These are phyloP conservation scores for sorghum (Sorghum bicolor) DNA, from an alignment of 176 grass and related monocot genomes.

Conservation along the genomic window DNA sequence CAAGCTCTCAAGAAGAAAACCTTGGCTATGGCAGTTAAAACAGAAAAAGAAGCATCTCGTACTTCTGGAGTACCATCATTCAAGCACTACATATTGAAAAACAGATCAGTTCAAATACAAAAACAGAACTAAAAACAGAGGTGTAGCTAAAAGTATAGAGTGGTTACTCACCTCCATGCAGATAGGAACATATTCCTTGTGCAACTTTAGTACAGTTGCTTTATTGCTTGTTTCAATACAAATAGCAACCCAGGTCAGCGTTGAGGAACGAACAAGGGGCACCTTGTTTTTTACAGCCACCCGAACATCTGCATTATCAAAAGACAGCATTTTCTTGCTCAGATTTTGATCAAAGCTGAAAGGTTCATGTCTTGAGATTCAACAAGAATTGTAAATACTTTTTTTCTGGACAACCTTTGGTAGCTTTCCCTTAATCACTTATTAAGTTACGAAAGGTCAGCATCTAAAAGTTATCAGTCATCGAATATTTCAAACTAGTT, in stretches of 20 bases:
- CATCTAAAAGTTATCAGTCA: background rate
- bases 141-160: background rate
- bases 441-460: background rate
- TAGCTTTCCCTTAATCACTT: background rate
- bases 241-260: slow-evolving; percentile 82
- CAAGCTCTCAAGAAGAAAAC: slow-evolving; percentile 34
- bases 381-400: background rate
- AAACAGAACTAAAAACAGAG: background rate
- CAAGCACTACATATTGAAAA: slow-evolving; percentile 61
- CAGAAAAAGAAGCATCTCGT: slow-evolving; percentile 83
- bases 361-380: background rate
- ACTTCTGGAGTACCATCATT: slow-evolving; percentile 98
- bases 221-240: slow-evolving; percentile 99
- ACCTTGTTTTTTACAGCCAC: slow-evolving; percentile 98
- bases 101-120: background rate
- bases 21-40: slow-evolving; percentile 89
- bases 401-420: background rate
- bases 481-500: background rate
- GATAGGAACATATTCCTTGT: slow-evolving; percentile 99
- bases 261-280: slow-evolving; percentile 86
- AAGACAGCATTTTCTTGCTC: background rate
- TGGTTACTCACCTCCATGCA: slow-evolving; percentile 79
- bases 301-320: slow-evolving; percentile 69
- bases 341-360: background rate
- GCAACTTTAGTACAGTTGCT: slow-evolving; percentile 76